Evolutionary conservation across 148 eudicot species (phyloP).

Genomic region (Rhododendron molle): DNA sequence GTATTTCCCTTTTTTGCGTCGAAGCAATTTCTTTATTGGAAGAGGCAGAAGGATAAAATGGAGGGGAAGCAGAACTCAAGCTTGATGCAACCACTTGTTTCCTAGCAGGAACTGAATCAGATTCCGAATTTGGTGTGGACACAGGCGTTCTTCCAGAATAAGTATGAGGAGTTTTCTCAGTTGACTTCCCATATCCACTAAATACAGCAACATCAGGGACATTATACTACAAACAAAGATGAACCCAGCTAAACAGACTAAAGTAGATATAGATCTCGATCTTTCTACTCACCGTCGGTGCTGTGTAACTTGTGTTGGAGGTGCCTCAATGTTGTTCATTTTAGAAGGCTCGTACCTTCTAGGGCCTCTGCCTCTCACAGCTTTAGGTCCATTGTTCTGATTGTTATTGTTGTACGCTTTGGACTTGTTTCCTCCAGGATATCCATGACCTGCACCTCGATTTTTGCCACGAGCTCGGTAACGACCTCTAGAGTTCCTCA

Average conservation of each 20-base stretch:
- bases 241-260: background rate
- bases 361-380: slow-evolving; percentile 83
- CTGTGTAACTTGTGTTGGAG: slow-evolving; percentile 22
- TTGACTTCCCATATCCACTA: slow-evolving; percentile 47
- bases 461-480: slow-evolving; percentile 62
- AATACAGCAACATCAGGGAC: slow-evolving; percentile 1
- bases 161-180: slow-evolving; percentile 43
- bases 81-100: slow-evolving; percentile 60
- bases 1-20: slow-evolving; percentile 46
- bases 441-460: slow-evolving; percentile 52
- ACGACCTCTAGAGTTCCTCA: slow-evolving; percentile 60
- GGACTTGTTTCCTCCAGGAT: slow-evolving; percentile 42
- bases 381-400: slow-evolving; percentile 51
- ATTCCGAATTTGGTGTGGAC: slow-evolving; percentile 37
- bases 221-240: background rate
- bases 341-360: slow-evolving; percentile 64
- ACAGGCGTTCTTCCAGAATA: slow-evolving; percentile 37
- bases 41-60: slow-evolving; percentile 88
- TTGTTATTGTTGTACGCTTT: slow-evolving; percentile 33
- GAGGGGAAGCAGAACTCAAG: slow-evolving; percentile 89
- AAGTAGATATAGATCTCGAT: background rate
- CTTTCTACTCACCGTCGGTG: slow-evolving; percentile 60
- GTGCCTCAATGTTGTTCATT: slow-evolving; percentile 42
- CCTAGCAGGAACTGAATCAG: slow-evolving; percentile 40
- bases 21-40: slow-evolving; percentile 47